Conservation (phyloP, 768 basidiomycete genomes). For the Austroboletus festivus region DNA sequence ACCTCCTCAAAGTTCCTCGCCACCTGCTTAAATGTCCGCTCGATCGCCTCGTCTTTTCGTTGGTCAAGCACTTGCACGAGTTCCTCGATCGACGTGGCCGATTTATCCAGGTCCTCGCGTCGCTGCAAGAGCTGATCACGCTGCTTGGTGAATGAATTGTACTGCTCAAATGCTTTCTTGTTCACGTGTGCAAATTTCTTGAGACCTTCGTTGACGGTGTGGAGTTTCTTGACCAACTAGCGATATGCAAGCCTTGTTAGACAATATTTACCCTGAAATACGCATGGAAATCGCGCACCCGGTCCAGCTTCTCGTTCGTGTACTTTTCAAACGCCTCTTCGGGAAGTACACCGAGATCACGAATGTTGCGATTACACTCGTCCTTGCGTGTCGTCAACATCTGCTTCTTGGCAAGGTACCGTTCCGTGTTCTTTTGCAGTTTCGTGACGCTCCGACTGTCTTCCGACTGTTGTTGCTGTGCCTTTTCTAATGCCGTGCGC, state of each 20-base stretch:
- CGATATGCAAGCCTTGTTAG: constrained; percentile 6
- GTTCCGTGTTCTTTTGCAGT: constrained; percentile 93
- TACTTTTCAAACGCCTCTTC: constrained; percentile 98
- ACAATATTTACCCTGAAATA: background rate
- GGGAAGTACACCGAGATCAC: constrained; percentile 93
- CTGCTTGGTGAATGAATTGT: constrained; percentile 96
- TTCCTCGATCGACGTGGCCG: constrained; percentile 85
- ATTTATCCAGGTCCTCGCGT: constrained; percentile 87
- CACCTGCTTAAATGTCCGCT: constrained; percentile 97
- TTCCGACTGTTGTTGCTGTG: constrained; percentile 81
- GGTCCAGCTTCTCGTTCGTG: constrained; percentile 80
- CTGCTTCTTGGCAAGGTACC: constrained; percentile 89
- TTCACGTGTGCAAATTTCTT: constrained; percentile 99
- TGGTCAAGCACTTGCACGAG: constrained; percentile 93
- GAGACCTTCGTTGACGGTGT: constrained; percentile 84
- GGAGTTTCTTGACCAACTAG: constrained; percentile 91
- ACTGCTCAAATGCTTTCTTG: constrained; percentile 99
- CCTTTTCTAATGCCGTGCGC: constrained; percentile 60
- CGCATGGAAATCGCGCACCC: constrained; percentile 46
- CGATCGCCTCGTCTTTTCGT: constrained; percentile 97
- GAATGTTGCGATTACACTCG: constrained; percentile 92
- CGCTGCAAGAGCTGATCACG: constrained; percentile 86
- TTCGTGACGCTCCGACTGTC: constrained; percentile 84
- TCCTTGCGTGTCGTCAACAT: constrained; percentile 83
- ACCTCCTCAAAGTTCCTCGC: constrained; percentile 96